A percentile compares a stretch with the other conserved stretches of the same genome.
Conservation (phyloP, 2,329 filamentous ascomycete species). For the Tolypocladium tropicale region DNA sequence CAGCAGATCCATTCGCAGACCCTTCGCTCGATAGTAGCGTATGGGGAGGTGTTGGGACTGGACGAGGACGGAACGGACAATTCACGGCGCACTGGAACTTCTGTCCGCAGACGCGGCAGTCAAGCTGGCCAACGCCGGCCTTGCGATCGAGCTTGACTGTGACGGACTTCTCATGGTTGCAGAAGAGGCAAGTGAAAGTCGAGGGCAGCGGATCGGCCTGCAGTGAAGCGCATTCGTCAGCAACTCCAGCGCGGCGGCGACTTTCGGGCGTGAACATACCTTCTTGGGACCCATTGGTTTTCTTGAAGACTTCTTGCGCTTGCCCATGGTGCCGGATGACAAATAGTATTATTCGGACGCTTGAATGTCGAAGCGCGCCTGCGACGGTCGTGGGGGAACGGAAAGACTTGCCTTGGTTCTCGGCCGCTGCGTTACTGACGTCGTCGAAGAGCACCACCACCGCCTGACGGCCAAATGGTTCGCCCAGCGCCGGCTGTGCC, state of each 20-base stretch:
- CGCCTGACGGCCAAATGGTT: background rate
- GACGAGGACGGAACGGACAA: slow-evolving; percentile 43
- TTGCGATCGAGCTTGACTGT: slow-evolving; percentile 92
- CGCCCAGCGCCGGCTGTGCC: too few species aligned
- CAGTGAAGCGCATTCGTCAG: background rate
- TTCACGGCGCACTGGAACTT: slow-evolving; percentile 89
- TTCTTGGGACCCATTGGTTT: slow-evolving; percentile 77
- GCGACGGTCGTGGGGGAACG: background rate
- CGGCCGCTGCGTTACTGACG: background rate
- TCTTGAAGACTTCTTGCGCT: slow-evolving; percentile 85
- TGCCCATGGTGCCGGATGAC: slow-evolving; percentile 51
- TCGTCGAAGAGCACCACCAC: background rate
- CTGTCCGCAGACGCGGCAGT: slow-evolving; percentile 90
- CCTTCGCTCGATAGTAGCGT: too few species aligned
- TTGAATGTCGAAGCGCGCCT: background rate
- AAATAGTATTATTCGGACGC: background rate
- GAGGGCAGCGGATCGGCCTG: slow-evolving; percentile 65
- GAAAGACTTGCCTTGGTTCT: background rate
- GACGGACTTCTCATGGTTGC: slow-evolving; percentile 93
- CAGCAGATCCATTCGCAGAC: slow-evolving; percentile 3
- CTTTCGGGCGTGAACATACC: slow-evolving; percentile 32
- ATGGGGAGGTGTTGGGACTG: background rate
- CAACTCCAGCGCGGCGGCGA: background rate
- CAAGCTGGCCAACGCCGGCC: slow-evolving; percentile 69
- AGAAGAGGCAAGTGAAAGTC: slow-evolving; percentile 94